Evolutionary conservation across 2,329 filamentous ascomycete genomes (phyloP).

Genomic region (Colletotrichum chrysophilum): DNA sequence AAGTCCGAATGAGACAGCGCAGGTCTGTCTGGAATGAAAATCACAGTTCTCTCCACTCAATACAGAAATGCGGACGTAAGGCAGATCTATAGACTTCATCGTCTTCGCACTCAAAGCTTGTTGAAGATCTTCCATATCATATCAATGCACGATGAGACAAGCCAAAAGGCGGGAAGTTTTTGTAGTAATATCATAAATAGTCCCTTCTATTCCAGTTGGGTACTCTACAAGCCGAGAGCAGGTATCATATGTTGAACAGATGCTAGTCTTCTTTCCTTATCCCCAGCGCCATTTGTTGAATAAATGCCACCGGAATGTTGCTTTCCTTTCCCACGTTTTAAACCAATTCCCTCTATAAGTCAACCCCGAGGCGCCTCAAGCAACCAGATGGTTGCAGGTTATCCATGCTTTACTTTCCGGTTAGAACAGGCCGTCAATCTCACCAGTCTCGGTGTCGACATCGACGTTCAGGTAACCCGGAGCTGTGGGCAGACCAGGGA

Average conservation of each 20-base stretch:
- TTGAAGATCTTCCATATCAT: not conserved
- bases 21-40: not conserved
- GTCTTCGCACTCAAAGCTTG: not conserved
- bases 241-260: slow-evolving; percentile 26
- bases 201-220: not conserved
- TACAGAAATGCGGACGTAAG: not conserved
- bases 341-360: not conserved
- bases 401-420: not conserved
- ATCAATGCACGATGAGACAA: not conserved
- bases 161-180: not conserved
- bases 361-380: not conserved
- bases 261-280: slow-evolving; percentile 14
- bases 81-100: not conserved
- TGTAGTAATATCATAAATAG: not conserved
- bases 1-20: not conserved
- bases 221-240: slow-evolving; percentile 13
- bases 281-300: slow-evolving; percentile 27
- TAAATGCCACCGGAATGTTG: slow-evolving; percentile 21
- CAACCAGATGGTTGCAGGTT: not conserved
- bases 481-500: slow-evolving; percentile 92
- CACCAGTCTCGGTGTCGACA: slow-evolving; percentile 79
- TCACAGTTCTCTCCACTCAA: not conserved
- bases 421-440: slow-evolving; percentile 90
- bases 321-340: not conserved
- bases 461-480: slow-evolving; percentile 97